Conservation (phyloP, 331 rosid genomes). For the Quercus lobata region DNA sequence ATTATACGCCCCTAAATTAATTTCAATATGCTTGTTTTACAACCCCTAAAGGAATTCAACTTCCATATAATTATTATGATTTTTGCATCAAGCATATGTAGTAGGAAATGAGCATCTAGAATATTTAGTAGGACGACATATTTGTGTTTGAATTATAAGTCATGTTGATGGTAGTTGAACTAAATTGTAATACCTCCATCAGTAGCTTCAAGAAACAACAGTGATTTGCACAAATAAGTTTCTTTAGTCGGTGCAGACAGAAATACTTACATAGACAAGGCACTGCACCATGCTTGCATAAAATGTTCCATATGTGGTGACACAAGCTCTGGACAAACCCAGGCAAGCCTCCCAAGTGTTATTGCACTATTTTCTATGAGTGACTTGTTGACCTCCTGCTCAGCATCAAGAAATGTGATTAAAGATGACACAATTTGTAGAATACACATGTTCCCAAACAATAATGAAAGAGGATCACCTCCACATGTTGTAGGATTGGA, state of each 20-base stretch:
- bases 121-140: background rate
- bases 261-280: constrained; percentile 69
- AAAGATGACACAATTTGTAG: constrained; percentile 10
- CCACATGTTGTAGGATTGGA: constrained; percentile 81
- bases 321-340: constrained; percentile 98
- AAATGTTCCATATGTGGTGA: constrained; percentile 99
- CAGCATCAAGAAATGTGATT: constrained; percentile 25
- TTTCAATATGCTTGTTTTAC: background rate
- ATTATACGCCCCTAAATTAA: background rate
- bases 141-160: background rate
- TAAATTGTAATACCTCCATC: background rate
- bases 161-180: background rate
- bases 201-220: background rate
- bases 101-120: background rate
- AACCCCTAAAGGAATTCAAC: background rate
- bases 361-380: constrained; percentile 94
- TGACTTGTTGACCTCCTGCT: constrained; percentile 82
- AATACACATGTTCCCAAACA: background rate
- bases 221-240: background rate
- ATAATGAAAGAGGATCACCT: constrained; percentile 46
- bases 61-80: background rate
- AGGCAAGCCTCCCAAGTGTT: constrained; percentile 98
- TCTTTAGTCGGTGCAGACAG: background rate
- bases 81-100: background rate
- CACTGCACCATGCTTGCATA: constrained; percentile 96